Conservation (phyloP, 2,329 filamentous ascomycete genomes). For the Ophiostoma fasciatum region DNA sequence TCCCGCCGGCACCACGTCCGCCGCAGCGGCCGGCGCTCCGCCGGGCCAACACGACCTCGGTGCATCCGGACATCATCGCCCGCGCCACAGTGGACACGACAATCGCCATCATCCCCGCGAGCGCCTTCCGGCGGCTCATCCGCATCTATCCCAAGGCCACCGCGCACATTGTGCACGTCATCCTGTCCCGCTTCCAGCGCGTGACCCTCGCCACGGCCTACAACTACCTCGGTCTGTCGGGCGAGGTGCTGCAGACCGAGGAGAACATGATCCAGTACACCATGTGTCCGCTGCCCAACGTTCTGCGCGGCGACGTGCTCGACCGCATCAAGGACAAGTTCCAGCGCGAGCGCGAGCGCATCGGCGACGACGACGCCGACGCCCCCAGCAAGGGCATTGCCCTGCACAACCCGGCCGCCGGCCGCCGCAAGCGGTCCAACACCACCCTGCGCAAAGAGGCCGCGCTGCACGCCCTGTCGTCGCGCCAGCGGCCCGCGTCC, state of each 20-base stretch:
- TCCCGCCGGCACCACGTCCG: too few species aligned
- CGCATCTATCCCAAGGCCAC: constrained; percentile 92
- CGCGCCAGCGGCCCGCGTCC: constrained; percentile 26
- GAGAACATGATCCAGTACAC: constrained; percentile 90
- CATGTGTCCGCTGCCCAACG: constrained; percentile 78
- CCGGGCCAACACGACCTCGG: constrained; percentile 49
- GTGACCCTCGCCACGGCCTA: constrained; percentile 92
- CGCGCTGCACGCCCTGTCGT: constrained; percentile 53
- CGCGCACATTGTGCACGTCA: constrained; percentile 94
- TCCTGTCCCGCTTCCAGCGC: constrained; percentile 81
- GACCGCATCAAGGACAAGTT: constrained; percentile 89
- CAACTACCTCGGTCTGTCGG: constrained; percentile 82
- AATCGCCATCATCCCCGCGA: constrained; percentile 94
- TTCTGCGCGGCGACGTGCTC: constrained; percentile 69
- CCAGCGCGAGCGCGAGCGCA: constrained; percentile 64
- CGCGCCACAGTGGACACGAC: constrained; percentile 92
- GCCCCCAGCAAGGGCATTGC: constrained; percentile 88
- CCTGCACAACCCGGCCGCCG: constrained; percentile 62
- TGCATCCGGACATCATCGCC: constrained; percentile 94
- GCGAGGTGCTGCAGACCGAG: constrained; percentile 84
- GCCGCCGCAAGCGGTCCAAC: constrained; percentile 55
- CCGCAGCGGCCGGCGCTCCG: constrained; percentile 27
- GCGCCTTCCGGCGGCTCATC: constrained; percentile 83
- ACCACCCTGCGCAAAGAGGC: constrained; percentile 68
- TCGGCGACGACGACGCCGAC: constrained; percentile 47